These are phyloP conservation scores for Leccinum olivaceopallidum DNA, from an alignment of 768 basidiomycete genomes.

Conservation along the genomic window DNA sequence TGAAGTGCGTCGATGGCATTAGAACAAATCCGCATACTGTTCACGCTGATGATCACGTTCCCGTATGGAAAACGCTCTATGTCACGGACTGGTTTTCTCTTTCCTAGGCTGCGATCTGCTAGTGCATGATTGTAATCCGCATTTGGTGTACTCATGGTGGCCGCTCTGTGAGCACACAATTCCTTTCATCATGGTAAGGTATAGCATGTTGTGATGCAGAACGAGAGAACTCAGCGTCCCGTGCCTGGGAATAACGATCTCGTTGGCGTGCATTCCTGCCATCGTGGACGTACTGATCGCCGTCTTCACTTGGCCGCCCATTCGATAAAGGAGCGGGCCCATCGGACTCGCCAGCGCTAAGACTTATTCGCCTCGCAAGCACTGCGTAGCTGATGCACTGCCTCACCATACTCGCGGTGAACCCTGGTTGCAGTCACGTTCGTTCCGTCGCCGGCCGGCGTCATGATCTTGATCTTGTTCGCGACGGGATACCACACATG, in stretches of 20 bases:
- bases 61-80: not conserved
- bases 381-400: no score
- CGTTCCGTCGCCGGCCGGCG: no score
- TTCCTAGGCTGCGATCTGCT: not conserved
- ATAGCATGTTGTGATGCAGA: not conserved
- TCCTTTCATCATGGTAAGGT: not conserved
- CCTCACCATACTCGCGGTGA: no score
- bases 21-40: no score
- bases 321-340: not conserved
- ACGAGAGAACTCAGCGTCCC: not conserved
- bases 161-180: not conserved
- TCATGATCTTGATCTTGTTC: no score
- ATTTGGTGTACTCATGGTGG: not conserved
- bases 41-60: no score
- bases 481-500: no score
- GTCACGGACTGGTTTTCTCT: not conserved
- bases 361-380: not conserved
- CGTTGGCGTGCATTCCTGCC: not conserved
- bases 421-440: no score
- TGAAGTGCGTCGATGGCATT: no score
- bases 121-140: no score
- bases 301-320: not conserved
- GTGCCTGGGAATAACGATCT: not conserved
- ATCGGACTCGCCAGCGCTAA: not conserved
- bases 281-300: constrained; percentile 3